Evolutionary conservation across 306 rosid genomes (phyloP), one percentile per base, ranked within the genome.

Genomic region (Mucuna pruriens): DNA sequence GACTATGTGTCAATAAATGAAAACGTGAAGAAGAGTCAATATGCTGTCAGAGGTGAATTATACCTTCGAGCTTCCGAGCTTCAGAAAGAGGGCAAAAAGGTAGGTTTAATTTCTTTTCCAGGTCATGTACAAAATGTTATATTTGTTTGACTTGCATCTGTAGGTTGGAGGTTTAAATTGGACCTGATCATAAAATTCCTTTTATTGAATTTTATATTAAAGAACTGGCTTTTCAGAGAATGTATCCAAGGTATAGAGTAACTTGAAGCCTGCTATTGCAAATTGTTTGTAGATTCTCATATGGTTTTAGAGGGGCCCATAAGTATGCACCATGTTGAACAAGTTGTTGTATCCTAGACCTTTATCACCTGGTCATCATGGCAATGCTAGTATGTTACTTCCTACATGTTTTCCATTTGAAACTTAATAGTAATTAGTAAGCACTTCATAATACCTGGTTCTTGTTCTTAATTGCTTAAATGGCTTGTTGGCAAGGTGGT

Each of bases 81-180:
- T 86, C 98, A 95, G 90, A 93, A 90, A 85, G 97, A 95, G 85
- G 97, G 98, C 55, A 93, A 93, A 89, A 95, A 90, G 97, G 99
- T 95, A 87, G 7, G 11, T 40, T 77, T 62, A 8, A 26, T 33
- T 66, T 71, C 52, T 79, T 66, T 74, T 65, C 46, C 20, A 7
- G 75, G 16, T 54, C 70, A 76, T 7, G 4, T 23, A 12, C 23
- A 48, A 65, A 36, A 57, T 22, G 57, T 26, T 65, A 8, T 55
- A 67, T 67, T 77, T 80, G 60, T n/a, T 44, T 69, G 84, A 65
- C 13, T 64, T 83, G 42, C 33, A 75, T 62, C 9, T 48, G 16
- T 73, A 38, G 44, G 65, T 63, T 33, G 25, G 57, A 22, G 75
- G 68, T 33, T 13, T 79, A 26, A 16, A 60, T 51, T 8, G 46